Percentiles rank a stretch among this genome's conserved stretches.
These are phyloP conservation scores for Magnaporthales sp. DNA, from an alignment of 2,329 filamentous ascomycete species.

Conservation along the genomic window DNA sequence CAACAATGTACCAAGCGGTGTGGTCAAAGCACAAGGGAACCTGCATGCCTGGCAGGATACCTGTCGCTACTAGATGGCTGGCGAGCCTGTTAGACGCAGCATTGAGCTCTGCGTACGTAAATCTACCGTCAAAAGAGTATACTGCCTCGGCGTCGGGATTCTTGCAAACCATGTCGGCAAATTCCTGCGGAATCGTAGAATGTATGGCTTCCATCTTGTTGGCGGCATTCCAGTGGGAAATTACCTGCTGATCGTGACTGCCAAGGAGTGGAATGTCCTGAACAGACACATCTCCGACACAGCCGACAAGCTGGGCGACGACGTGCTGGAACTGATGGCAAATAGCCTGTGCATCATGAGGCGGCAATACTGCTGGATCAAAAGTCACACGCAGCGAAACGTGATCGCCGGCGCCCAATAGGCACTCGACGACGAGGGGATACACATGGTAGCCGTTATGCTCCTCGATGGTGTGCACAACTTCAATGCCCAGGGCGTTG, in stretches of 20 bases:
- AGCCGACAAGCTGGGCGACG: neutral
- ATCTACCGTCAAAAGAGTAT: constrained; percentile 14
- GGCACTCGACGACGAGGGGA: neutral
- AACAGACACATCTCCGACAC: neutral
- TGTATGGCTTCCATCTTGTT: neutral
- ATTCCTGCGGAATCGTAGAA: neutral
- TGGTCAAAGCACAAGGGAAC: neutral
- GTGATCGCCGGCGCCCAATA: neutral
- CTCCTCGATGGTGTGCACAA: neutral
- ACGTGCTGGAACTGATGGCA: neutral
- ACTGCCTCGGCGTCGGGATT: constrained; percentile 4
- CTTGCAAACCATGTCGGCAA: constrained; percentile 12
- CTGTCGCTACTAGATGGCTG: constrained; percentile 10
- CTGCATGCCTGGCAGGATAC: neutral
- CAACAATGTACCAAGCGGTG: constrained; percentile 9
- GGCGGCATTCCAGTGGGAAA: neutral
- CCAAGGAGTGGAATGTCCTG: neutral
- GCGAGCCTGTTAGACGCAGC: constrained; percentile 8
- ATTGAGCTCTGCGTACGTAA: constrained; percentile 12
- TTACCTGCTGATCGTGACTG: neutral
- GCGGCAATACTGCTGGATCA: neutral
- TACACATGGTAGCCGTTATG: neutral
- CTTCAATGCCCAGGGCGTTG: neutral
- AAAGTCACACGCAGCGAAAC: neutral
- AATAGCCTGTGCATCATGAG: neutral